phyloP scores from a whole-genome alignment of 2,329 filamentous ascomycete species.

The Aspergillus floridensis region DNA sequence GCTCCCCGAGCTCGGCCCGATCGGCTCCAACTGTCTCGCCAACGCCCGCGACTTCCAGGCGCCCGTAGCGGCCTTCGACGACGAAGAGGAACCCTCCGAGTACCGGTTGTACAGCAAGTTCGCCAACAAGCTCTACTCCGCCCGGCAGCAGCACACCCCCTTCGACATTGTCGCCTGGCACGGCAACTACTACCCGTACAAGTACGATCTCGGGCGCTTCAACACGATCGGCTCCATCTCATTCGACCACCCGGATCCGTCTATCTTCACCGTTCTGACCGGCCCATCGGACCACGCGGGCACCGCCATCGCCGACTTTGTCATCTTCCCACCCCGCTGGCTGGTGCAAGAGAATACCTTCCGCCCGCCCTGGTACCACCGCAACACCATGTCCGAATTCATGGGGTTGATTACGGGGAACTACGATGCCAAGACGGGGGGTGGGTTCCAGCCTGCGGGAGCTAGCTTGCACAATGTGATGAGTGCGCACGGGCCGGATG shows the following conservation, averaged over 20 bases:
- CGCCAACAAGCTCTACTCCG: conserved; percentile 64
- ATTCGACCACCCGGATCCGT: conserved; percentile 75
- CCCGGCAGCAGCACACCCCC: conserved; percentile 66
- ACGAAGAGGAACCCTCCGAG: conserved; percentile 51
- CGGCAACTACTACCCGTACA: conserved; percentile 75
- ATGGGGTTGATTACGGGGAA: conserved; percentile 63
- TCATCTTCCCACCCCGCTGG: conserved; percentile 65
- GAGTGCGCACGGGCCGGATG: conserved; percentile 64
- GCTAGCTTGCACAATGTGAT: conserved; percentile 69
- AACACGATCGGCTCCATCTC: conserved; percentile 70
- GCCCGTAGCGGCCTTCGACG: conserved; percentile 66
- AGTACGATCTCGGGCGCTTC: conserved; percentile 77
- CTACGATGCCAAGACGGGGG: conserved; percentile 59
- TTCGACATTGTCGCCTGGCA: conserved; percentile 82
- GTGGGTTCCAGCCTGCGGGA: conserved; percentile 60
- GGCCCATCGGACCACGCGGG: conserved; percentile 57
- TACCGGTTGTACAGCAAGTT: conserved; percentile 64
- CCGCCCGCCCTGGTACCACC: conserved; percentile 62
- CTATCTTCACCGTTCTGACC: conserved; percentile 69
- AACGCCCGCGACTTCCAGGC: conserved; percentile 74
- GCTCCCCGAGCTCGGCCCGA: conserved; percentile 70
- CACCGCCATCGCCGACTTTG: conserved; percentile 64
- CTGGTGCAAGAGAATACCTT: conserved; percentile 61
- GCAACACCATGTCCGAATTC: conserved; percentile 65
- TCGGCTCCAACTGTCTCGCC: conserved; percentile 71